Base-by-base conservation (phyloP, 2,329 filamentous ascomycete genomes). In the Diaporthe caulivora region DNA sequence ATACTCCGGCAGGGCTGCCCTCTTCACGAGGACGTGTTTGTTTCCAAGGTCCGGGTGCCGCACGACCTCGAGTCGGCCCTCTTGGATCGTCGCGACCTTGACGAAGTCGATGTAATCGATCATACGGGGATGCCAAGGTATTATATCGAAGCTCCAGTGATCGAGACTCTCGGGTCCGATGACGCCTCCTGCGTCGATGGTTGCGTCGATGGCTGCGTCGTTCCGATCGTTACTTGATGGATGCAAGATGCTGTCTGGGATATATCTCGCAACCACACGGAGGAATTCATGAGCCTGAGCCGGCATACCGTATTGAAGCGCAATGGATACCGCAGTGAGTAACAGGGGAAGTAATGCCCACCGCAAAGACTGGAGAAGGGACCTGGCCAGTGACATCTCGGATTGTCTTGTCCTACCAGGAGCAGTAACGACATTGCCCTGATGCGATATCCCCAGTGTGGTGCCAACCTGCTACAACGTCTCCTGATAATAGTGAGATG, bases 11-110 rank as follows among this genome's bases (percentile, higher is more conserved):
- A 15, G 15, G 17, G 53, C 34, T 29, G 72, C 74, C 54, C 73
- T 60, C 42, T 77, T 77, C 58, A 73, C 40, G 18, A 77, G 18
- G 42, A 75, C 69, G 1, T 70, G 40, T 18, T 15, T 3, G 17
- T 24, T 7, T 37, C 47, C 72, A 40, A 77, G 73, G 29, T 67
- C 70, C 0, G 70, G 29, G 17, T 77, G 75, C 2, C 26, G 68
- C 15, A 73, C 70, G 18, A 77, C 34, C 18, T 73, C 70, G 29
- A 77, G 47, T 18, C 76, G 73, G 4, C 64, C 74, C 3, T 62
- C 68, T 62, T 77, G 76, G 8, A 76, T 60, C 5, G 44, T 29
- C 26, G 26, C 18, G 26, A 75, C 42, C 10, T 34, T 34, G 6
- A 24, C 26, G 15, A 77, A 29, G 3, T 73, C 54, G n/a, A n/a